phyloP scores from a whole-genome alignment of 768 basidiomycete species.

The Rhizopogon sp. region DNA sequence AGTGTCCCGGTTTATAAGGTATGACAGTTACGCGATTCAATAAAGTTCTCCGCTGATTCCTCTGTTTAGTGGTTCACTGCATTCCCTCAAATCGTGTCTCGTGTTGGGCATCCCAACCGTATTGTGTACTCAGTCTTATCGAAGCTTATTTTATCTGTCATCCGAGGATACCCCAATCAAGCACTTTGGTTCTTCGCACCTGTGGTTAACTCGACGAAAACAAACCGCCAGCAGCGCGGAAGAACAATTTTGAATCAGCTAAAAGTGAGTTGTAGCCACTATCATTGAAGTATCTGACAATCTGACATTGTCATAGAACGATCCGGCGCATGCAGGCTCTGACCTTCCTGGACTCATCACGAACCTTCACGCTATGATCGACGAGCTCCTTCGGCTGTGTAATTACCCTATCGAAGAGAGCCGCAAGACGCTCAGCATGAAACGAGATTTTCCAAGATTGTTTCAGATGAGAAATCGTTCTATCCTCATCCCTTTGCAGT shows the following conservation, averaged over 20 bases:
- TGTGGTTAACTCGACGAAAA: conserved; percentile 79
- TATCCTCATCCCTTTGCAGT: conserved; percentile 88
- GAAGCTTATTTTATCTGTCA: conserved; percentile 63
- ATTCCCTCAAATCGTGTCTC: conserved; percentile 94
- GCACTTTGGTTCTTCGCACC: conserved; percentile 90
- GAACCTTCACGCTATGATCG: conserved; percentile 57
- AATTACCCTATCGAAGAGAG: conserved; percentile 44
- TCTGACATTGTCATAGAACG: conserved; percentile 28
- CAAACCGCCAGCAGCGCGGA: conserved; percentile 56
- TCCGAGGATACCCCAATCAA: conserved; percentile 85
- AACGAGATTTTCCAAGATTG: conserved; percentile 49
- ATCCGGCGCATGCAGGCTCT: conserved; percentile 37
- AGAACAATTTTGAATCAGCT: conserved; percentile 51
- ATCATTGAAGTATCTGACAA: not conserved
- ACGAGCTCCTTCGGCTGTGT: conserved; percentile 64
- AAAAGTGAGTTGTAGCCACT: conserved; percentile 35
- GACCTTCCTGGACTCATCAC: conserved; percentile 46
- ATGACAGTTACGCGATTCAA: conserved; percentile 5
- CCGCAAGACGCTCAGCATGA: conserved; percentile 35
- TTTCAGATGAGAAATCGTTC: conserved; percentile 51
- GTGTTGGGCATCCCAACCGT: conserved; percentile 71
- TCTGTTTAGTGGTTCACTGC: conserved; percentile 83
- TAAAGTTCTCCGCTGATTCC: conserved; percentile 2
- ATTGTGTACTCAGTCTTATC: conserved; percentile 58
- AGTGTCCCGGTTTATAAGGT: conserved; percentile 80